phyloP scores from a whole-genome alignment of 129 eudicot species.

The Lactuca sativa region DNA sequence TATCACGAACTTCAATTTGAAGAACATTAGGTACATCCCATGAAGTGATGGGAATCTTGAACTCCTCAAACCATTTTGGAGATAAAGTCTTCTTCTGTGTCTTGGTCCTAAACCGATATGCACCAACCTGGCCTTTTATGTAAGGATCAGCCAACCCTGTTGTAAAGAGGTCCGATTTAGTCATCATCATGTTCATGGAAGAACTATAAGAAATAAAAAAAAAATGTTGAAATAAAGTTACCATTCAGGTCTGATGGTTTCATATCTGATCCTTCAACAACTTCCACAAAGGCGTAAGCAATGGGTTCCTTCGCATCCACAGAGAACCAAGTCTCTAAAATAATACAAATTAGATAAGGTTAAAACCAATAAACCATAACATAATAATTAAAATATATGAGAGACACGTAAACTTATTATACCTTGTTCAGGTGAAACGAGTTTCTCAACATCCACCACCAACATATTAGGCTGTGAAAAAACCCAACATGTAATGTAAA shows the following conservation, averaged over 20 bases:
- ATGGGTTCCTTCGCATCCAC: constrained; percentile 88
- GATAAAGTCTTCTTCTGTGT: constrained; percentile 71
- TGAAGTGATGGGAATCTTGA: constrained; percentile 72
- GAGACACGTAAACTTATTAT: neutral
- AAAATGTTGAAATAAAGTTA: constrained; percentile 30
- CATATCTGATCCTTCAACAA: constrained; percentile 81
- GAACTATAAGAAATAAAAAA: neutral
- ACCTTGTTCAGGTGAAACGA: constrained; percentile 80
- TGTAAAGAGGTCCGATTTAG: constrained; percentile 16
- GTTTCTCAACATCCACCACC: constrained; percentile 90
- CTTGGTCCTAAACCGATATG: constrained; percentile 65
- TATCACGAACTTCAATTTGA: constrained; percentile 71
- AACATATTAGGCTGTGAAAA: constrained; percentile 92
- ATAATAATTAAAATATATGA: neutral
- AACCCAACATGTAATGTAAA: neutral
- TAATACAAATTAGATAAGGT: constrained; percentile 4
- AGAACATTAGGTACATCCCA: constrained; percentile 81
- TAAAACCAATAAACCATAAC: neutral
- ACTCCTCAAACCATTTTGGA: constrained; percentile 92
- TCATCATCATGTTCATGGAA: constrained; percentile 3
- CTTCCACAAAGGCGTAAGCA: constrained; percentile 72
- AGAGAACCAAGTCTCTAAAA: constrained; percentile 73
- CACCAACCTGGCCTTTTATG: constrained; percentile 77
- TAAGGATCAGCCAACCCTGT: constrained; percentile 98
- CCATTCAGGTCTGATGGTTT: constrained; percentile 91